Percentiles rank a stretch among this genome's conserved stretches.
Evolutionary conservation across 768 basidiomycete species (phyloP).

Genomic region (Saitozyma podzolica): DNA sequence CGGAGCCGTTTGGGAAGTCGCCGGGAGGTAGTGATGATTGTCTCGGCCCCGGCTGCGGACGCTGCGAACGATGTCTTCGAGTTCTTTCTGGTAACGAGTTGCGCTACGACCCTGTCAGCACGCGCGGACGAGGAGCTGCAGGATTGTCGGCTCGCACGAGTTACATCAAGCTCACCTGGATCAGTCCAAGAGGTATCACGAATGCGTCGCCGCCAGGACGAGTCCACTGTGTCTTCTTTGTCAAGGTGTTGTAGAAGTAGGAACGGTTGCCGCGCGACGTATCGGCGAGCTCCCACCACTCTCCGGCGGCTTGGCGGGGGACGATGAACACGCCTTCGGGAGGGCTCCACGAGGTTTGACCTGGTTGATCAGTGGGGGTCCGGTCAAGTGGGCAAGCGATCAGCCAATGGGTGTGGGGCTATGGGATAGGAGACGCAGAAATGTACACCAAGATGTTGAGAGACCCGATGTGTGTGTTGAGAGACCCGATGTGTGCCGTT

Average conservation of each 20-base stretch:
- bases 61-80: no score
- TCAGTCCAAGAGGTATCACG: conserved; percentile 83
- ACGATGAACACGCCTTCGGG: conserved; percentile 84
- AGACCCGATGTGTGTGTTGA: no score
- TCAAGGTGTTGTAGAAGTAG: conserved; percentile 93
- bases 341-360: conserved; percentile 89
- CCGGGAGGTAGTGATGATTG: no score
- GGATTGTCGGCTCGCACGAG: no score
- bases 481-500: not conserved
- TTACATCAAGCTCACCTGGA: conserved; percentile 60
- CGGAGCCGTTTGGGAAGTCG: no score
- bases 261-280: conserved; percentile 77
- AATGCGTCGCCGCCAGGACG: conserved; percentile 70
- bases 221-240: conserved; percentile 88
- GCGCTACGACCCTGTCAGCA: not conserved
- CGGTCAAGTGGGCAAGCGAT: not conserved
- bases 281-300: conserved; percentile 95
- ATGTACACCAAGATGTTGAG: not conserved
- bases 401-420: not conserved
- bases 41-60: no score
- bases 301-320: conserved; percentile 78
- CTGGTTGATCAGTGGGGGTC: conserved; percentile 56
- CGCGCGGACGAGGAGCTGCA: no score
- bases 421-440: not conserved
- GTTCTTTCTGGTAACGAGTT: not conserved